A percentile compares a stretch with the other conserved stretches of the same genome.
phyloP scores from a whole-genome alignment of 345 rosid species.

The Euclidium syriacum region DNA sequence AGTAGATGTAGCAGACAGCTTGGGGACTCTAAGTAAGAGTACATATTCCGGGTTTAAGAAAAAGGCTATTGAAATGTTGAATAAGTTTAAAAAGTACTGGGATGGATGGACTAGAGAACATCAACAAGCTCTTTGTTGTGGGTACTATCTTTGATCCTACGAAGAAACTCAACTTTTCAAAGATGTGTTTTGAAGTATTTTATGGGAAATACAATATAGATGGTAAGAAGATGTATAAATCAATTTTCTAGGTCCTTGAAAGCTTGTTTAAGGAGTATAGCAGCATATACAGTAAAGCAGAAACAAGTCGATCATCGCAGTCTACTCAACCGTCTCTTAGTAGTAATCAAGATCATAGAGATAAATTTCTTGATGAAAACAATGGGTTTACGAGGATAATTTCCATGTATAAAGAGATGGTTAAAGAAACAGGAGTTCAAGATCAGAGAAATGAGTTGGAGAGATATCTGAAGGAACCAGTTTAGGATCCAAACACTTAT shows the following conservation, averaged over 20 bases:
- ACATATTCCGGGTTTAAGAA: background rate
- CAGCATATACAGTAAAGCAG: background rate
- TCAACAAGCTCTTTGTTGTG: too few species aligned
- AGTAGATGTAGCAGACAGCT: background rate
- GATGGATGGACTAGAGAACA: too few species aligned
- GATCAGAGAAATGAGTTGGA: background rate
- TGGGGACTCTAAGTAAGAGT: background rate
- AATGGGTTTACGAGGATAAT: background rate
- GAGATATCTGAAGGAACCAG: background rate
- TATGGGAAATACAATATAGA: too few species aligned
- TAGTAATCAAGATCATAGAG: background rate
- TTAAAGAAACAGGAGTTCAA: background rate
- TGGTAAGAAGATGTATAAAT: too few species aligned
- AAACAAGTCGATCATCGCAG: background rate
- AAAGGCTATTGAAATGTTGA: background rate
- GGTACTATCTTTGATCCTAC: too few species aligned
- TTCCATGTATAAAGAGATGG: background rate
- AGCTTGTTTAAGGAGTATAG: background rate
- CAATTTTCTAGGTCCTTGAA: too few species aligned
- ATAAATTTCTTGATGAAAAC: background rate
- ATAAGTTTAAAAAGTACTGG: too few species aligned
- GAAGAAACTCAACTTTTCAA: too few species aligned
- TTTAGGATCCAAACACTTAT: background rate
- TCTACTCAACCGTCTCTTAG: background rate
- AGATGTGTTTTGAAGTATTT: too few species aligned